phyloP scores from a whole-genome alignment of 805 yeast genomes.

The Saccharomycopsis microspora region DNA sequence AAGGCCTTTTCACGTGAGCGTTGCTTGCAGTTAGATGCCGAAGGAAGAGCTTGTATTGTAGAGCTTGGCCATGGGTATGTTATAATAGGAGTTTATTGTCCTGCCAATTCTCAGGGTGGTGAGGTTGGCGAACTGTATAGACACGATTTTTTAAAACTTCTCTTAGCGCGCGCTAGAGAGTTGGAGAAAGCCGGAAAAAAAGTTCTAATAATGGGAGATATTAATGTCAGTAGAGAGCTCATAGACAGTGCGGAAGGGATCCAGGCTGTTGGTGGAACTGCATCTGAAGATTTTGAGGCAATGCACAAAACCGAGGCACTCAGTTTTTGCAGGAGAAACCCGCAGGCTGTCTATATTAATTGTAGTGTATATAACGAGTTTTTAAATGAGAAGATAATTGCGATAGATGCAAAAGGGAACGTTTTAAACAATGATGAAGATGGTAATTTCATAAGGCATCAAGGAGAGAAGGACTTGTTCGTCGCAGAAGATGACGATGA shows the following conservation, averaged over 20 bases:
- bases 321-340: constrained; percentile 24
- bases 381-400: background rate
- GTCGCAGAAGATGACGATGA: constrained; percentile 14
- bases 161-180: constrained; percentile 51
- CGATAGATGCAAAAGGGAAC: constrained; percentile 9
- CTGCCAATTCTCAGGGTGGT: constrained; percentile 74
- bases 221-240: constrained; percentile 70
- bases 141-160: constrained; percentile 40
- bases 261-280: constrained; percentile 29
- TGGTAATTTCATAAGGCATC: constrained; percentile 5
- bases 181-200: constrained; percentile 48
- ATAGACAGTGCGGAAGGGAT: constrained; percentile 74
- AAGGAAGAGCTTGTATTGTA: constrained; percentile 71
- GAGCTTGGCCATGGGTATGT: constrained; percentile 59
- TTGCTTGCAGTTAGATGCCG: constrained; percentile 48
- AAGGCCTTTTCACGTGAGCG: constrained; percentile 21
- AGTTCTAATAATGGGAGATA: constrained; percentile 80
- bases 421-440: constrained; percentile 5
- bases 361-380: constrained; percentile 2
- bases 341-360: constrained; percentile 13
- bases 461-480: constrained; percentile 3
- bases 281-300: constrained; percentile 24
- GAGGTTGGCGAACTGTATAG: constrained; percentile 55
- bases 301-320: constrained; percentile 23
- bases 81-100: constrained; percentile 68